These are phyloP conservation scores for Aspergillus neotritici DNA, from an alignment of 2,329 filamentous ascomycete species.

Conservation along the genomic window DNA sequence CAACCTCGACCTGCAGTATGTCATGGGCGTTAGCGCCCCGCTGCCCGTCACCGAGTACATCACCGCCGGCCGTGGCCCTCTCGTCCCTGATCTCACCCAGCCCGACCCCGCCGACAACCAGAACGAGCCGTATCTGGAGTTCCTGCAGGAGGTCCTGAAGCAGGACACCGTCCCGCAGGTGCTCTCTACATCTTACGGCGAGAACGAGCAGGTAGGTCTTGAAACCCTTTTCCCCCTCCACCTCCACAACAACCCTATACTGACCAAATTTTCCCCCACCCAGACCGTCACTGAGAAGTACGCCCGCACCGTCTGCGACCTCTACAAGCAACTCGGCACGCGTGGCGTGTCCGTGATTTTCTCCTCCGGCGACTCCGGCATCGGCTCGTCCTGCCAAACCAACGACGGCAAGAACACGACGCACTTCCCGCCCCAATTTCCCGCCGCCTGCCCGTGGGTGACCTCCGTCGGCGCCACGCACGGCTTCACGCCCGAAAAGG, in stretches of 20 bases:
- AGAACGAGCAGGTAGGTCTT: slow-evolving; percentile 33
- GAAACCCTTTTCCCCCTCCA: no score
- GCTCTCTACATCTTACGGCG: slow-evolving; percentile 38
- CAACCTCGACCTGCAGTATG: slow-evolving; percentile 49
- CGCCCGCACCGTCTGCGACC: slow-evolving; percentile 37
- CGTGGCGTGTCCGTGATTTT: slow-evolving; percentile 47
- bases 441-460: slow-evolving; percentile 34
- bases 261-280: background rate
- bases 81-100: slow-evolving; percentile 46
- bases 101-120: slow-evolving; percentile 36
- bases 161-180: slow-evolving; percentile 31
- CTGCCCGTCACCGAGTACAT: slow-evolving; percentile 44
- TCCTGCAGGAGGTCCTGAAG: slow-evolving; percentile 30
- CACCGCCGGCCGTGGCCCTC: slow-evolving; percentile 42
- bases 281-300: slow-evolving; percentile 33
- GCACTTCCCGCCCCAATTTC: slow-evolving; percentile 41
- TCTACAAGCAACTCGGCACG: slow-evolving; percentile 47
- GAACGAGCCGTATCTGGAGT: slow-evolving; percentile 44
- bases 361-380: slow-evolving; percentile 47
- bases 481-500: slow-evolving; percentile 33
- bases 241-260: background rate
- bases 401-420: slow-evolving; percentile 33
- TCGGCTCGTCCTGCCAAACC: slow-evolving; percentile 32
- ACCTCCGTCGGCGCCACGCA: slow-evolving; percentile 42
- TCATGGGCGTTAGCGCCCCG: slow-evolving; percentile 40